These are phyloP conservation scores for Chrysanthemum makinoi DNA, from an alignment of 129 eudicot species.

Conservation along the genomic window DNA sequence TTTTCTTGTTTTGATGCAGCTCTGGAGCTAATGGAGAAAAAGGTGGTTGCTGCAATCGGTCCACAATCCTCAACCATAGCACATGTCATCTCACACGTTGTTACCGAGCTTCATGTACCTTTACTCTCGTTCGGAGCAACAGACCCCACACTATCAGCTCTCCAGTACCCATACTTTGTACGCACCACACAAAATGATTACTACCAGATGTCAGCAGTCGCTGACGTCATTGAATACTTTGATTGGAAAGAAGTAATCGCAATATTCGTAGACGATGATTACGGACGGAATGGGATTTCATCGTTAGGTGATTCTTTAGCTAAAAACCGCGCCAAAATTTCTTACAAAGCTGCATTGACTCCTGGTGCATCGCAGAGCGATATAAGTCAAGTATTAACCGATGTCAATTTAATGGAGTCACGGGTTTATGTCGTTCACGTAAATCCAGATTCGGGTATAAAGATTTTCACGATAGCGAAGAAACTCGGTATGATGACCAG, in stretches of 20 bases:
- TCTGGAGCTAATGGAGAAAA: conserved; percentile 78
- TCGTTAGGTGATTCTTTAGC: conserved; percentile 79
- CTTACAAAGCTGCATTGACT: conserved; percentile 77
- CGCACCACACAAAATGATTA: conserved; percentile 80
- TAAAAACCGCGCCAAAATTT: conserved; percentile 62
- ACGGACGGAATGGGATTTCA: conserved; percentile 83
- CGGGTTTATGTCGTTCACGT: conserved; percentile 91
- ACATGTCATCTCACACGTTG: conserved; percentile 70
- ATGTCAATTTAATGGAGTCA: conserved; percentile 76
- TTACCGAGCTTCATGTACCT: conserved; percentile 87
- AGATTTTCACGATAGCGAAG: conserved; percentile 56
- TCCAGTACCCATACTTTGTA: conserved; percentile 80
- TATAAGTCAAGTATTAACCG: conserved; percentile 44
- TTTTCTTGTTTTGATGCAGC: conserved; percentile 49
- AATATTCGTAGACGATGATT: conserved; percentile 83
- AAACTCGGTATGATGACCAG: conserved; percentile 67
- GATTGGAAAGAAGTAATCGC: conserved; percentile 86
- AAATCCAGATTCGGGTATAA: conserved; percentile 80
- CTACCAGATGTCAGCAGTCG: conserved; percentile 84
- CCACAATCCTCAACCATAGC: conserved; percentile 97
- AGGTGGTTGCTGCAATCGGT: conserved; percentile 81
- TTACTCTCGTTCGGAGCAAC: conserved; percentile 84
- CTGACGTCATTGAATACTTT: conserved; percentile 64
- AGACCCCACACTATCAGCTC: conserved; percentile 80
- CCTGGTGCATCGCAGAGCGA: conserved; percentile 48